A percentile compares a stretch with the other conserved stretches of the same genome.
Conservation (phyloP, 108 stramenopile species). For the Nitzschia sp. region DNA sequence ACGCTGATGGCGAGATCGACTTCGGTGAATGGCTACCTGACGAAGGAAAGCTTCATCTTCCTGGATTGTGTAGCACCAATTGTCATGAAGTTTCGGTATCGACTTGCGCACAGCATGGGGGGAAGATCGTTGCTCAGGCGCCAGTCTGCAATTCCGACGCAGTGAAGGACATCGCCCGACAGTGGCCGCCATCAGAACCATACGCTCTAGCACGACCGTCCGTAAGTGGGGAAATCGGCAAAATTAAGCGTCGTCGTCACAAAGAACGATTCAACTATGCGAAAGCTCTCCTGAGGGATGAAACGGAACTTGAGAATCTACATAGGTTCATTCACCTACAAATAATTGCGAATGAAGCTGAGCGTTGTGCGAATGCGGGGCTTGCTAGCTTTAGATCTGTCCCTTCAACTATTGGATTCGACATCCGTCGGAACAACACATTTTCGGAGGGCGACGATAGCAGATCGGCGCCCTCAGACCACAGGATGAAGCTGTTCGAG, state of each 20-base stretch:
- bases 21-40: not conserved
- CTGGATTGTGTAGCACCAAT: slow-evolving; percentile 2
- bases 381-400: slow-evolving; percentile 29
- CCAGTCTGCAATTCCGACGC: slow-evolving; percentile 9
- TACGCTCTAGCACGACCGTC: slow-evolving; percentile 2
- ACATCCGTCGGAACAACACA: slow-evolving; percentile 8
- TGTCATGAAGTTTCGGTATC: not conserved
- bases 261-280: slow-evolving; percentile 38
- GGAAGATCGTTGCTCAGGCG: not conserved
- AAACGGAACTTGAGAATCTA: slow-evolving; percentile 32
- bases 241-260: not conserved
- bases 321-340: slow-evolving; percentile 34
- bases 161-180: slow-evolving; percentile 4
- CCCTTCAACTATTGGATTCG: slow-evolving; percentile 42
- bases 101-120: not conserved
- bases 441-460: not conserved
- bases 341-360: slow-evolving; percentile 41
- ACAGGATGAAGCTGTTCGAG: slow-evolving; percentile 10
- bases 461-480: not conserved
- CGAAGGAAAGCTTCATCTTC: not conserved
- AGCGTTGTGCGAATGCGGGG: slow-evolving; percentile 46
- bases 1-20: not conserved
- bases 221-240: not conserved
- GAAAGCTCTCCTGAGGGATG: slow-evolving; percentile 33
- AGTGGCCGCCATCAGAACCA: slow-evolving; percentile 8